A percentile compares a stretch with the other conserved stretches of the same genome.
phyloP scores from a whole-genome alignment of 495 filamentous ascomycete genomes.

The Penicillium mononematosum region DNA sequence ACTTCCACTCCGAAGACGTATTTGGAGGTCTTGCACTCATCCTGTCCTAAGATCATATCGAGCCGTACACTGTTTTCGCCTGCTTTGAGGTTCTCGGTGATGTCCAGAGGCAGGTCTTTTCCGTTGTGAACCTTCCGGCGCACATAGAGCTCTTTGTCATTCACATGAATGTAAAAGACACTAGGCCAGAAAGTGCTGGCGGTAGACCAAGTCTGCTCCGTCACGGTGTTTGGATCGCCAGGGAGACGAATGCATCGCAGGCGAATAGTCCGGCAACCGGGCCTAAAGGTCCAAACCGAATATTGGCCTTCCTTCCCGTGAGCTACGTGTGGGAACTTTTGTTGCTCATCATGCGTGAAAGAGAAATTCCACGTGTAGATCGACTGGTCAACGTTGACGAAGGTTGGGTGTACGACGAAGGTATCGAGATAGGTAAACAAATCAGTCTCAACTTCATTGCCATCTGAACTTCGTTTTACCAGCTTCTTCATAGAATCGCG shows the following conservation, averaged over 20 bases:
- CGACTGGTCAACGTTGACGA: conserved; percentile 25
- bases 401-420: conserved; percentile 41
- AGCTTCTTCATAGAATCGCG: conserved; percentile 53
- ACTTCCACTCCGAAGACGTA: conserved; percentile 64
- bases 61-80: conserved; percentile 62
- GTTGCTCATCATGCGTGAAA: conserved; percentile 16
- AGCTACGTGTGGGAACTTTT: conserved; percentile 22
- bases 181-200: conserved; percentile 69
- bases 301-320: conserved; percentile 12
- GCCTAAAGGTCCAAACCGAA: conserved; percentile 18
- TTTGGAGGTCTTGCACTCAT: conserved; percentile 32
- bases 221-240: conserved; percentile 8
- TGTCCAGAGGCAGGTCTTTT: conserved; percentile 73
- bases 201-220: conserved; percentile 56
- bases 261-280: conserved; percentile 39
- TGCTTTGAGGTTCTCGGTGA: conserved; percentile 52
- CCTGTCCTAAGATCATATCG: conserved; percentile 43
- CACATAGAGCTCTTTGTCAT: conserved; percentile 54
- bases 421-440: conserved; percentile 48
- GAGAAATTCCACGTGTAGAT: conserved; percentile 33
- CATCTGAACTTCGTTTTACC: conserved; percentile 14
- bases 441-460: conserved; percentile 20
- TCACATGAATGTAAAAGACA: conserved; percentile 67
- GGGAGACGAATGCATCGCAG: conserved; percentile 42
- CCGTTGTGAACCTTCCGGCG: conserved; percentile 65